Evolutionary conservation across 768 basidiomycete genomes (phyloP).

Genomic region (Amanita rubescens): DNA sequence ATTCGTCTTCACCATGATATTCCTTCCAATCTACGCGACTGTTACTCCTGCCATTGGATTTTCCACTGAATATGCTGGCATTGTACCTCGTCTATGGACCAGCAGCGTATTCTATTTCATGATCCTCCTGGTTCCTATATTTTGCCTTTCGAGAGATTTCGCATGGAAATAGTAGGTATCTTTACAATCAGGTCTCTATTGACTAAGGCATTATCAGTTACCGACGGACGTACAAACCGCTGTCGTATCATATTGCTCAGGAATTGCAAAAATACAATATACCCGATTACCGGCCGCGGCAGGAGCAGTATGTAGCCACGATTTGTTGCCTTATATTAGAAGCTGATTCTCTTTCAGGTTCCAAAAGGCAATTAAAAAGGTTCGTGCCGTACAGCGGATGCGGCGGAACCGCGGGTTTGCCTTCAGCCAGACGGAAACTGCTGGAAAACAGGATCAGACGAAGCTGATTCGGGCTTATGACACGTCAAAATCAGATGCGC

Average conservation of each 20-base stretch:
- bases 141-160: slow-evolving; percentile 85
- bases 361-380: slow-evolving; percentile 99
- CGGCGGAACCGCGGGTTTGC: slow-evolving; percentile 95
- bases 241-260: slow-evolving; percentile 96
- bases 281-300: slow-evolving; percentile 91
- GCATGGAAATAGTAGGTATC: slow-evolving; percentile 92
- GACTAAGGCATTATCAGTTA: slow-evolving; percentile 47
- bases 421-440: slow-evolving; percentile 93
- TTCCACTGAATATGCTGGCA: slow-evolving; percentile 83
- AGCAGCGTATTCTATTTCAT: slow-evolving; percentile 86
- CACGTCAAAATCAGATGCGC: slow-evolving; percentile 65
- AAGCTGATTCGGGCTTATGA: slow-evolving; percentile 82
- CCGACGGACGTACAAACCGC: slow-evolving; percentile 80
- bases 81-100: slow-evolving; percentile 87
- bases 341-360: slow-evolving; percentile 46
- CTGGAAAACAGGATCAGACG: slow-evolving; percentile 79
- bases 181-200: slow-evolving; percentile 2
- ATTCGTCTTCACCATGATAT: slow-evolving; percentile 93
- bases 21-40: slow-evolving; percentile 84
- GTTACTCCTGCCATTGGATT: slow-evolving; percentile 84
- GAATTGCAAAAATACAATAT: slow-evolving; percentile 99
- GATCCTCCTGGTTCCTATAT: slow-evolving; percentile 72
- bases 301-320: slow-evolving; percentile 74
- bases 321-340: not conserved
- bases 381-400: slow-evolving; percentile 97